These are phyloP conservation scores for Punctularia strigosozonata DNA, from an alignment of 768 basidiomycete species.

Conservation along the genomic window DNA sequence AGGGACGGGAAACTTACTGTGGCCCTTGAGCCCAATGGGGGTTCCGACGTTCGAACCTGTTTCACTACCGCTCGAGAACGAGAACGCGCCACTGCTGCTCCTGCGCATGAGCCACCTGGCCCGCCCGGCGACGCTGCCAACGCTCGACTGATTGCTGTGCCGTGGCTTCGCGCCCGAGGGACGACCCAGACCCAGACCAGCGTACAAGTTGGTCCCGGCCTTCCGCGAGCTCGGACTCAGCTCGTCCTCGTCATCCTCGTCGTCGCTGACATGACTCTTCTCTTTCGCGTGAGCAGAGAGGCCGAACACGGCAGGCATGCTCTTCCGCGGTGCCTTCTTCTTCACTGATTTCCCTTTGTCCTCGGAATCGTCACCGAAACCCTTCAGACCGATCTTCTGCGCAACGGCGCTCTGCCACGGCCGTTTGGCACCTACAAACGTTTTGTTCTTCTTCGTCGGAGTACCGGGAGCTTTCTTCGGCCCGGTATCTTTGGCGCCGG, in stretches of 20 bases:
- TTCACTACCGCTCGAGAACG: conserved; percentile 71
- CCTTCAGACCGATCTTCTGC: conserved; percentile 48
- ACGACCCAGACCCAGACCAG: conserved; percentile 55
- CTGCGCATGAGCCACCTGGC: conserved; percentile 56
- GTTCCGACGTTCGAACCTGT: conserved; percentile 43
- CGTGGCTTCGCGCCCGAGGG: conserved; percentile 23
- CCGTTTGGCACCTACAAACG: conserved; percentile 27
- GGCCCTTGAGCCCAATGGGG: conserved; percentile 46
- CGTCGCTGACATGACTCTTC: conserved; percentile 21
- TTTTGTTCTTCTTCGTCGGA: conserved; percentile 68
- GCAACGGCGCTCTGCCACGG: conserved; percentile 79
- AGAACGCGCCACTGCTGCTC: conserved; percentile 75
- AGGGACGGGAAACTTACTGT: conserved; percentile 22
- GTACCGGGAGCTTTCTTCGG: conserved; percentile 65
- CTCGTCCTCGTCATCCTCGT: conserved; percentile 47
- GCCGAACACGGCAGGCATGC: conserved; percentile 59
- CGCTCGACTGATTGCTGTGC: conserved; percentile 10
- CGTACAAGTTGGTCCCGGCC: conserved; percentile 41
- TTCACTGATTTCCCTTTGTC: conserved; percentile 18
- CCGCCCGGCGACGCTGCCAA: conserved; percentile 16
- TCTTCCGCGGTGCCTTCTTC: conserved; percentile 52
- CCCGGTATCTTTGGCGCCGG: conserved; percentile 36
- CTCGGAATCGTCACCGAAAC: conserved; percentile 21
- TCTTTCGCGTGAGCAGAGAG: conserved; percentile 22
- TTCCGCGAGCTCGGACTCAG: conserved; percentile 52